Base-by-base conservation (phyloP, 2,329 filamentous ascomycete species). In the Hypoxylon sp. region DNA sequence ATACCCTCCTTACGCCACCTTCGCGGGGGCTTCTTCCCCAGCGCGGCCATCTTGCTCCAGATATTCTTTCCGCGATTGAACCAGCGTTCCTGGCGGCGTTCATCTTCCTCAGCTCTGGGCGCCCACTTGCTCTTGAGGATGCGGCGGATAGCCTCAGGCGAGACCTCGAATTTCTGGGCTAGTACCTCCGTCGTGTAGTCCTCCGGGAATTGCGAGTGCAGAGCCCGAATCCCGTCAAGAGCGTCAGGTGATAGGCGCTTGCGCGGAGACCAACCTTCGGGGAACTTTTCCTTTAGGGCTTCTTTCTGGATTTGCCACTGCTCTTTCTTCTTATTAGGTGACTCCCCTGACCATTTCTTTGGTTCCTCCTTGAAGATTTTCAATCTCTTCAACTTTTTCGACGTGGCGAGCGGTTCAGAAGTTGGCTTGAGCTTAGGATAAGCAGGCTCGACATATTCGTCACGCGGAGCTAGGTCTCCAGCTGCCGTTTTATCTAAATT, bases 181-280 rank as follows among this genome's bases (percentile, higher is more conserved):
- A 98, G 88, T 35, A 89, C 86, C 14, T 86, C 80, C 0, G 92
- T 97, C 3, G 91, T 92, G 82, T 94, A 98, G 63, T 87, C 85
- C 2, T 91, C 86, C 0, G 95, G 94, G 70, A 94, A 91, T 73
- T 94, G 90, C 26, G 86, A 83, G 79, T 98, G 89, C 35, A 99
- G 84, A 19, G 92, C 91, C 46, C 94, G 90, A 73, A 99, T 97
- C 46, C 94, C 94, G n/a, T 92, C 91, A 33, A 98, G 84, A 0
- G 94, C 94, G 79, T 98, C 95, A 0, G 96, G 96, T 0, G 96
- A 98, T 9, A 99, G 86, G 65, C 91, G 91, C 80, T 97, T 98
- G 53, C 88, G 87, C 31, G 96, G 95, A 29, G 86, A 86, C 94
- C 95, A 99, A 9, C 91, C 89, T 6, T 91, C 87, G 1, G 89